These are phyloP conservation scores for Lentithecium fluviatile DNA, from an alignment of 495 filamentous ascomycete genomes.

Conservation along the genomic window DNA sequence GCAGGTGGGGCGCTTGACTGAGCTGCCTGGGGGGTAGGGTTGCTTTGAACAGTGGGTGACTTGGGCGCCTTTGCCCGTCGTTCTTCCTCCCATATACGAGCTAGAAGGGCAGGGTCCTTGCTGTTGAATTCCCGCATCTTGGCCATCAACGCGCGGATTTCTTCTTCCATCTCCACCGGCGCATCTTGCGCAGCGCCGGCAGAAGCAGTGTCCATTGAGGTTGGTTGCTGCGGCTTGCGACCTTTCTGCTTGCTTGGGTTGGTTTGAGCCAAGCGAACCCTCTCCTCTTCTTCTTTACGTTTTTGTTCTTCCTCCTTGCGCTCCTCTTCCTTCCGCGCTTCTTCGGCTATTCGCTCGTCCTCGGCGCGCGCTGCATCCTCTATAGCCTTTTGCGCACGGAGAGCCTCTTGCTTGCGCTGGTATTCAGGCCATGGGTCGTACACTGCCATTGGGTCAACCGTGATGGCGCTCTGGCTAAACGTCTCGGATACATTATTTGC, in stretches of 20 bases:
- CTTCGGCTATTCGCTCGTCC: constrained; percentile 21
- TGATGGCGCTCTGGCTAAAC: constrained; percentile 32
- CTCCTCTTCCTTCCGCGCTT: constrained; percentile 20
- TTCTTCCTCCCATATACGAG: constrained; percentile 46
- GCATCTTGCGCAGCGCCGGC: neutral
- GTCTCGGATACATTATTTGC: constrained; percentile 12
- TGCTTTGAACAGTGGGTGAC: constrained; percentile 14
- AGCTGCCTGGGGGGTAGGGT: constrained; percentile 20
- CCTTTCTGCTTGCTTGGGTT: constrained; percentile 13
- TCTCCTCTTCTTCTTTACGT: constrained; percentile 35
- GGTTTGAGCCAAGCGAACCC: constrained; percentile 15
- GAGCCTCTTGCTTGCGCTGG: constrained; percentile 36
- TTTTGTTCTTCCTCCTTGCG: constrained; percentile 18
- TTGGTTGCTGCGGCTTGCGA: neutral
- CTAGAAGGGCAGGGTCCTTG: constrained; percentile 43
- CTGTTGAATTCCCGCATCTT: constrained; percentile 46
- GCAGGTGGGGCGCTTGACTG: constrained; percentile 6
- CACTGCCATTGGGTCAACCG: constrained; percentile 46
- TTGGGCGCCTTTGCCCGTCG: constrained; percentile 30
- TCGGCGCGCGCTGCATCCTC: constrained; percentile 31
- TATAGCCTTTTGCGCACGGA: constrained; percentile 16
- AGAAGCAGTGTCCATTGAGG: neutral
- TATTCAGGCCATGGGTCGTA: constrained; percentile 46
- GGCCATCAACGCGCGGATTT: constrained; percentile 43
- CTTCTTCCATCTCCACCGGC: constrained; percentile 14